Evolutionary conservation across 371 early-diverging fungal genomes (phyloP).

Genomic region (Mortierella sp.): DNA sequence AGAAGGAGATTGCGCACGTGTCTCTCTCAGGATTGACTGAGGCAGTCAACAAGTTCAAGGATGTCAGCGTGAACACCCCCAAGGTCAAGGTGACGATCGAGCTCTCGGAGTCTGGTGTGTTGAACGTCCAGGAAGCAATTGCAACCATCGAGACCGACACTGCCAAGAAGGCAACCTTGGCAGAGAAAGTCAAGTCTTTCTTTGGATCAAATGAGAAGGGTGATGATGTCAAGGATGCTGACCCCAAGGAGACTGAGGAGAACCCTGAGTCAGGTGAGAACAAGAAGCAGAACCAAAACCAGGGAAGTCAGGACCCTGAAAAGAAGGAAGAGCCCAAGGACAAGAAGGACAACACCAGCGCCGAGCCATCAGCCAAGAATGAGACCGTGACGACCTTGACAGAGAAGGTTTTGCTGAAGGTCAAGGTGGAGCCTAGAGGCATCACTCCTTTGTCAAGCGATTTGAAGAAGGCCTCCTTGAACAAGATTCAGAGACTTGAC

Average conservation of each 20-base stretch:
- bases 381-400: constrained; percentile 54
- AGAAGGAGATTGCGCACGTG: constrained; percentile 65
- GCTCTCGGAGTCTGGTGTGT: constrained; percentile 74
- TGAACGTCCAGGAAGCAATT: constrained; percentile 68
- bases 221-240: constrained; percentile 42
- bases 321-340: constrained; percentile 20
- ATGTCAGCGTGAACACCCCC: constrained; percentile 67
- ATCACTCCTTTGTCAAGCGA: constrained; percentile 38
- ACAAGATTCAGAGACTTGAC: constrained; percentile 35
- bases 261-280: constrained; percentile 28
- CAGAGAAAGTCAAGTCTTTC: constrained; percentile 79
- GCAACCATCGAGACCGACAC: constrained; percentile 60
- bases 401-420: constrained; percentile 54
- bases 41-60: constrained; percentile 73
- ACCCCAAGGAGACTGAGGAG: constrained; percentile 33
- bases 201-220: constrained; percentile 67
- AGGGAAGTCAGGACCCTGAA: constrained; percentile 30
- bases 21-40: constrained; percentile 77
- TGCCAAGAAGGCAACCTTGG: constrained; percentile 56
- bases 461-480: constrained; percentile 42
- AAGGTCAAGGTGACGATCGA: constrained; percentile 86
- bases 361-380: constrained; percentile 56
- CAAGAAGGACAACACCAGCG: constrained; percentile 19
- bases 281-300: constrained; percentile 13
- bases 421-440: constrained; percentile 42